Conservation (phyloP, 192 early-diverging fungal genomes). For the Backusella parvicylindrica region DNA sequence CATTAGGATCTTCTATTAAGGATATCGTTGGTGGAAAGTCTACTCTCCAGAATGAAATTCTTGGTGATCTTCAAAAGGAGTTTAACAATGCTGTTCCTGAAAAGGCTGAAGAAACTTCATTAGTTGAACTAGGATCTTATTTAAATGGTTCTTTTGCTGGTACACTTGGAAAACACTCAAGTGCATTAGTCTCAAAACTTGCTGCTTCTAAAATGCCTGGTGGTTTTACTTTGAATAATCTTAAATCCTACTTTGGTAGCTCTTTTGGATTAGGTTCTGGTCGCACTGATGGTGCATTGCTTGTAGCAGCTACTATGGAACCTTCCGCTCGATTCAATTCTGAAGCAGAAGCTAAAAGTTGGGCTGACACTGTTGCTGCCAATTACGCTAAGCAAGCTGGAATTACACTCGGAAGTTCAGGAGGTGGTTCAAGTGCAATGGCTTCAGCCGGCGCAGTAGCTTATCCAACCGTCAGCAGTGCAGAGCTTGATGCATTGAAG, state of each 20-base stretch:
- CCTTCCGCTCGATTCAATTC: constrained; percentile 71
- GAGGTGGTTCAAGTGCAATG: constrained; percentile 42
- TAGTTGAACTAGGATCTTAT: constrained; percentile 73
- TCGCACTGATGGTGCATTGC: constrained; percentile 68
- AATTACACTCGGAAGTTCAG: constrained; percentile 53
- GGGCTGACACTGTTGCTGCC: constrained; percentile 70
- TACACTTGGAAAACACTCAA: constrained; percentile 77
- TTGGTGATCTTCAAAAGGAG: constrained; percentile 93
- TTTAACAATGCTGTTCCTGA: constrained; percentile 81
- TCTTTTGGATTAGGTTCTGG: constrained; percentile 75
- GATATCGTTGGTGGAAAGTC: constrained; percentile 95
- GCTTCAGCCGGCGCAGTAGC: constrained; percentile 49
- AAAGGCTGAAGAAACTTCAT: constrained; percentile 86
- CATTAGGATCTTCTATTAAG: constrained; percentile 79
- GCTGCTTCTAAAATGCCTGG: constrained; percentile 89
- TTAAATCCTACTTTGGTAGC: constrained; percentile 66
- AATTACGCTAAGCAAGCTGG: constrained; percentile 68
- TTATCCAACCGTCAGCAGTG: constrained; percentile 75
- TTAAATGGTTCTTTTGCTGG: constrained; percentile 62
- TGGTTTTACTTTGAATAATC: constrained; percentile 77
- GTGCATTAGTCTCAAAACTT: constrained; percentile 72
- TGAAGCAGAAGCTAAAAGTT: constrained; percentile 73
- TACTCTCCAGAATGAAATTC: constrained; percentile 94
- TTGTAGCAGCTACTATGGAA: constrained; percentile 80
- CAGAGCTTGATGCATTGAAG: constrained; percentile 79